phyloP scores from a whole-genome alignment of 805 yeast genomes.

The Schwanniomyces pseudopolymorphus region DNA sequence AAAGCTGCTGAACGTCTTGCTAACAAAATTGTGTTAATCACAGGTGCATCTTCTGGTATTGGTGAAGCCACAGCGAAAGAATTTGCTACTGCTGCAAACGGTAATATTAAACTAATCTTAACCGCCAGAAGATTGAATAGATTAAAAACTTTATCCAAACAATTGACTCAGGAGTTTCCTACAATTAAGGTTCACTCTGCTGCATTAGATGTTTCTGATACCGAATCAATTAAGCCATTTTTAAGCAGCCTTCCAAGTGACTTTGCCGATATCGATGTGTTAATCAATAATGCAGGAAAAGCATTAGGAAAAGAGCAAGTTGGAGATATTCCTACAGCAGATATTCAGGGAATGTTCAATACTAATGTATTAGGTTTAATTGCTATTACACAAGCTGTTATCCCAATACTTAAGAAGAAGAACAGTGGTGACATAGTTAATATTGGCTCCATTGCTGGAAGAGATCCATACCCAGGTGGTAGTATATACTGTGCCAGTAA shows the following conservation, averaged over 20 bases:
- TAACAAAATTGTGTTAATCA: slow-evolving; percentile 34
- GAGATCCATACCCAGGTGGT: slow-evolving; percentile 40
- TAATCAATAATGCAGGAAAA: slow-evolving; percentile 41
- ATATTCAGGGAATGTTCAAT: slow-evolving; percentile 35
- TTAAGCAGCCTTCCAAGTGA: slow-evolving; percentile 28
- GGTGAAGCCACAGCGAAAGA: slow-evolving; percentile 43
- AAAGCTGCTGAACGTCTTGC: slow-evolving; percentile 41
- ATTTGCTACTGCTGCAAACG: slow-evolving; percentile 39
- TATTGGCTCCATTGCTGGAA: slow-evolving; percentile 39
- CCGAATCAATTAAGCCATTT: slow-evolving; percentile 27
- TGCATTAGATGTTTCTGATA: slow-evolving; percentile 30
- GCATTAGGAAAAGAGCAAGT: slow-evolving; percentile 34
- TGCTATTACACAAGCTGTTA: slow-evolving; percentile 35
- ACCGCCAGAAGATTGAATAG: slow-evolving; percentile 38
- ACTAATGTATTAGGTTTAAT: slow-evolving; percentile 39
- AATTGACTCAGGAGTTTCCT: slow-evolving; percentile 23
- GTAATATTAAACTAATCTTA: slow-evolving; percentile 34
- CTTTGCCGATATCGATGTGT: slow-evolving; percentile 36
- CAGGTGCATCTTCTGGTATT: slow-evolving; percentile 45
- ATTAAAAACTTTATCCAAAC: slow-evolving; percentile 22
- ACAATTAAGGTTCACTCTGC: slow-evolving; percentile 28
- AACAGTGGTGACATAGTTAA: slow-evolving; percentile 38
- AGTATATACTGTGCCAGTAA: slow-evolving; percentile 39
- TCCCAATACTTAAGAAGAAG: slow-evolving; percentile 35
- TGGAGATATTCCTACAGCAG: slow-evolving; percentile 29